Conservation (phyloP, 2,329 filamentous ascomycete species). For the Colletotrichum sidae region DNA sequence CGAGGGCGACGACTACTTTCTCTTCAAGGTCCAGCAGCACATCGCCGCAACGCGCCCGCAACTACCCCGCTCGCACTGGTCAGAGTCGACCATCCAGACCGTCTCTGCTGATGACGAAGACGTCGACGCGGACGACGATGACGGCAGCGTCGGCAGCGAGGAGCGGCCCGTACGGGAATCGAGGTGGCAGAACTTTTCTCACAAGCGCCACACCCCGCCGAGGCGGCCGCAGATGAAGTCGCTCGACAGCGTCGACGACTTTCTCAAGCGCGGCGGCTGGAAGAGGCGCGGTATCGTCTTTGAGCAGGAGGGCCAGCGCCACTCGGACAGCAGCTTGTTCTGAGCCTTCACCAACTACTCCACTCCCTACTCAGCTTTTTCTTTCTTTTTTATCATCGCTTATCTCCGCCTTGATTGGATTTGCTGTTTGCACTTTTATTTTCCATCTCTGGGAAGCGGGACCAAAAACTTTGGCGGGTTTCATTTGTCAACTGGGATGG, state of each 20-base stretch:
- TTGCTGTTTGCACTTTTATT: no score
- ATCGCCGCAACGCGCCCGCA: constrained; percentile 24
- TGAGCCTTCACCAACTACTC: constrained; percentile 1
- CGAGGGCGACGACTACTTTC: constrained; percentile 39
- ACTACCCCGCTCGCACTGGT: constrained; percentile 54
- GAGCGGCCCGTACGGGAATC: constrained; percentile 31
- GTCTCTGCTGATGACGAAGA: constrained; percentile 35
- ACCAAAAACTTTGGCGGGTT: no score
- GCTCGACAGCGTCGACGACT: constrained; percentile 51
- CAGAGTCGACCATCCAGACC: constrained; percentile 52
- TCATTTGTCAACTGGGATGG: no score
- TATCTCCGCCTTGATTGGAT: neutral
- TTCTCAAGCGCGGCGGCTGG: constrained; percentile 57
- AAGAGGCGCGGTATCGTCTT: constrained; percentile 57
- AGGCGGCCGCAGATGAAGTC: constrained; percentile 52
- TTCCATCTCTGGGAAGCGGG: no score
- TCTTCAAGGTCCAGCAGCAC: constrained; percentile 39
- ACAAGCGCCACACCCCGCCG: constrained; percentile 42
- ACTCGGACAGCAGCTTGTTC: constrained; percentile 38
- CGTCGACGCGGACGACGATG: constrained; percentile 32
- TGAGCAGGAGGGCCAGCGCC: constrained; percentile 45
- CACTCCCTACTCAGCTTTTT: neutral
- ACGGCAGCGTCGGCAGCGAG: constrained; percentile 30
- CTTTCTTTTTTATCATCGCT: constrained; percentile 1
- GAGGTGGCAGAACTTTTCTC: constrained; percentile 48